Base-by-base conservation (phyloP, 2,329 filamentous ascomycete species). In the Aspergillus hiratsukae region DNA sequence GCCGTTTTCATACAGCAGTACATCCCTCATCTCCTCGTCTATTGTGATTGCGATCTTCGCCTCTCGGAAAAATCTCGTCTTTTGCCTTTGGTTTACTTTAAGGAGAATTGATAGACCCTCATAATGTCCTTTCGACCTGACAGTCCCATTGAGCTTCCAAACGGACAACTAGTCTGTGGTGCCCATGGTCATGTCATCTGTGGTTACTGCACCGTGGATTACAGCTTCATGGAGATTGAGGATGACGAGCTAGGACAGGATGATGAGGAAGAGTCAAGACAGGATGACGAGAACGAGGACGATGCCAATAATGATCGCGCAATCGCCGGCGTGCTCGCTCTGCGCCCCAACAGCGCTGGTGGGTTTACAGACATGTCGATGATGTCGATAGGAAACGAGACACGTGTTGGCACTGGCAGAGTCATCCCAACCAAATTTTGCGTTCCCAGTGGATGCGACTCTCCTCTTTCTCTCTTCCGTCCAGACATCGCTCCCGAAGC, bases 121-220 rank as follows among this genome's bases (percentile, higher is more conserved):
- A 37, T 37, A 41, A 55, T 55, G 53, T 55, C 21, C 29, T 43
- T 49, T n/a, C 53, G 49, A 9, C 51, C 55, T 31, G 55, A 54
- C 31, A 49, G 43, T 35, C 55, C 55, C 21, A 55, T 53, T 27
- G 64, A 72, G 54, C 64, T 76, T 14, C 66, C 72, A 0, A 48
- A 73, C 52, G 73, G 74, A 27, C 65, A 66, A n/a, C 53, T 77
- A 28, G 69, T 74, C 52, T 76, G 75, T 51, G 63, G 69, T 23
- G 61, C 64, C 0, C 74, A 76, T 55, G 64, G 69, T 23, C 53
- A 71, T 5, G 67, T 70, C 14, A 11, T 59, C 28, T 76, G 74
- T 57, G 58, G 60, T 9, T 64, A 48, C 28, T 76, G 74, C 55
- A 68, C 64, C 29, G 64, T 65, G 3, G 73, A 76, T 57, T 76